phyloP scores from a whole-genome alignment of 345 rosid genomes.

The Arabidopsis arenosa region DNA sequence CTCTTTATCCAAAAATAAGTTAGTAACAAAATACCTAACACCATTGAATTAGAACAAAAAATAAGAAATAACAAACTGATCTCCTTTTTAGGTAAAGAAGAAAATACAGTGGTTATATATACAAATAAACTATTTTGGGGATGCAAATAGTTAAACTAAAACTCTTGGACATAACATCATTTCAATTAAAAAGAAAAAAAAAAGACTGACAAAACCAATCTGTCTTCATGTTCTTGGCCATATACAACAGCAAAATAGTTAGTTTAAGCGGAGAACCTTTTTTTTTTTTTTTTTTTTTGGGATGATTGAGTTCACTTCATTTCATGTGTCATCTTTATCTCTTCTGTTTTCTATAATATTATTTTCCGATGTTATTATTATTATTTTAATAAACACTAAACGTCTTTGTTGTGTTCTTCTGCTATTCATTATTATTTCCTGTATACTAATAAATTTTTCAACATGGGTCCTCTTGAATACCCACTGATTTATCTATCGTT shows the following conservation, averaged over 20 bases:
- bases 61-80: background rate
- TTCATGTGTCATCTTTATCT: slow-evolving; percentile 46
- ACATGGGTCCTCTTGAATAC: slow-evolving; percentile 36
- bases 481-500: slow-evolving; percentile 38
- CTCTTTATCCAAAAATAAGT: background rate
- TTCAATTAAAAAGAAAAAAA: background rate
- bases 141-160: slow-evolving; percentile 17
- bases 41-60: background rate
- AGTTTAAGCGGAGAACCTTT: slow-evolving; percentile 31
- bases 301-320: slow-evolving; percentile 41
- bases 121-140: background rate
- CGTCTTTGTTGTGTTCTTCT: slow-evolving; percentile 29
- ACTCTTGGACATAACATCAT: slow-evolving; percentile 22
- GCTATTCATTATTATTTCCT: slow-evolving; percentile 30
- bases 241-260: slow-evolving; percentile 39
- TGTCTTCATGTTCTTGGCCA: slow-evolving; percentile 45
- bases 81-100: background rate
- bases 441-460: background rate
- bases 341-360: slow-evolving; percentile 35
- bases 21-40: slow-evolving; percentile 1
- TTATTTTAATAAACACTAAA: slow-evolving; percentile 8
- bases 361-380: background rate
- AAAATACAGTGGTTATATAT: background rate
- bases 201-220: slow-evolving; percentile 43
- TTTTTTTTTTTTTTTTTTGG: background rate